A percentile compares a stretch with the other conserved stretches of the same genome.
These are phyloP conservation scores for Microthlaspi erraticum DNA, from an alignment of 345 rosid species.

Conservation along the genomic window DNA sequence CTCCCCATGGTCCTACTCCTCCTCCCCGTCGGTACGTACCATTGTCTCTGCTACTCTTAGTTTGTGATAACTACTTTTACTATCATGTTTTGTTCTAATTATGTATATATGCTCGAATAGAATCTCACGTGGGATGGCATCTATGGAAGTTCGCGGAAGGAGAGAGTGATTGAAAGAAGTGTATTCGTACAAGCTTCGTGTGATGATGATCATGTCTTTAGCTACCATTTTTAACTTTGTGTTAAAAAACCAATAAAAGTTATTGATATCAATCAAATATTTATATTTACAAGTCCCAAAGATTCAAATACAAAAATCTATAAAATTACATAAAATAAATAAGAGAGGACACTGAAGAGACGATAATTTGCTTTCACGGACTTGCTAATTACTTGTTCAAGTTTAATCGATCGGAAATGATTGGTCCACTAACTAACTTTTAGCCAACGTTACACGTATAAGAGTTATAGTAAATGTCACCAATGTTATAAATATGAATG, in stretches of 20 bases:
- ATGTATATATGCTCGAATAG: background rate
- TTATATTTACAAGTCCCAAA: background rate
- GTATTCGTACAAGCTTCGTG: background rate
- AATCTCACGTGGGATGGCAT: background rate
- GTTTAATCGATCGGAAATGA: too few relatives aligned
- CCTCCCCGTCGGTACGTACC: too few relatives aligned
- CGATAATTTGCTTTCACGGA: too few relatives aligned
- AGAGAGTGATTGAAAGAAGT: background rate
- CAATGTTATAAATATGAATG: background rate
- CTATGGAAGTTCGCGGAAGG: background rate
- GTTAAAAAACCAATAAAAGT: background rate
- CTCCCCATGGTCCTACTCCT: background rate
- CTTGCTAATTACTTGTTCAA: too few relatives aligned
- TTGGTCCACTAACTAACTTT: too few relatives aligned
- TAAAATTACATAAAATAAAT: background rate
- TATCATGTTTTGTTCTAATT: background rate
- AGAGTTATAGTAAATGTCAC: background rate
- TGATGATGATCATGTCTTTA: background rate
- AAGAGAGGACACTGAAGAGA: background rate
- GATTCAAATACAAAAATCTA: background rate
- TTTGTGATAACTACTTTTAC: too few relatives aligned
- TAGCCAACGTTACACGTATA: background rate
- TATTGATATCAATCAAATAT: too few relatives aligned
- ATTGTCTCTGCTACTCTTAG: too few relatives aligned
- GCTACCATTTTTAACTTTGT: background rate